phyloP scores from a whole-genome alignment of 345 rosid genomes.

The Salix suchowensis region DNA sequence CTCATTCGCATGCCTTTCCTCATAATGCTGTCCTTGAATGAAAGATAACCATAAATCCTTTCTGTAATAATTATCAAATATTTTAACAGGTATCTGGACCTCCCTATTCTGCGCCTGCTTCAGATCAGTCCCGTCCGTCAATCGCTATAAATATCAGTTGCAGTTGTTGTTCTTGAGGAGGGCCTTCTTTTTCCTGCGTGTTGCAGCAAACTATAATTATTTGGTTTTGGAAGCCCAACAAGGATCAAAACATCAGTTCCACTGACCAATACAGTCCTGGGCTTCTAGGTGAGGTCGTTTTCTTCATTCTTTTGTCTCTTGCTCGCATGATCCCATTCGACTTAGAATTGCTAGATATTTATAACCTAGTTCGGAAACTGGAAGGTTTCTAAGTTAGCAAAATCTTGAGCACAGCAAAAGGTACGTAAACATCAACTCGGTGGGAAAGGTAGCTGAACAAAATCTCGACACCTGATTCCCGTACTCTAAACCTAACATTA shows the following conservation, averaged over 20 bases:
- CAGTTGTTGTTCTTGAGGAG: constrained; percentile 15
- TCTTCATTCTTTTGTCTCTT: constrained; percentile 11
- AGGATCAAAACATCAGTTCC: constrained; percentile 28
- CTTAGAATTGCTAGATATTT: neutral
- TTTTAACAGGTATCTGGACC: neutral
- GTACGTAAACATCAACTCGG: constrained; percentile 23
- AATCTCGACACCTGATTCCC: constrained; percentile 32
- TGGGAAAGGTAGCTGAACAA: constrained; percentile 23
- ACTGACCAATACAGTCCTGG: constrained; percentile 22
- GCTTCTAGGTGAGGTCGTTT: constrained; percentile 22
- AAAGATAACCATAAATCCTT: neutral
- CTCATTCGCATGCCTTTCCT: neutral
- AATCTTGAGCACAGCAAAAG: constrained; percentile 13
- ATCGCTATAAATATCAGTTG: neutral
- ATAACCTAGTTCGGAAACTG: constrained; percentile 23
- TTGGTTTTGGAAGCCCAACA: constrained; percentile 22
- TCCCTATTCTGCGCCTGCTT: neutral
- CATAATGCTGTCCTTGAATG: neutral
- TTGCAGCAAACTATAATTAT: constrained; percentile 6
- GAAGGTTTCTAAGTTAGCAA: constrained; percentile 15
- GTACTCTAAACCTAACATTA: constrained; percentile 36
- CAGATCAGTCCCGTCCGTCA: neutral
- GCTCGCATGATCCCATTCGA: neutral
- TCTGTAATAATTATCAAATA: neutral
- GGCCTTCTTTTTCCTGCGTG: constrained; percentile 22